These are phyloP conservation scores for Alnus rubra DNA, from an alignment of 306 rosid species.

Conservation along the genomic window DNA sequence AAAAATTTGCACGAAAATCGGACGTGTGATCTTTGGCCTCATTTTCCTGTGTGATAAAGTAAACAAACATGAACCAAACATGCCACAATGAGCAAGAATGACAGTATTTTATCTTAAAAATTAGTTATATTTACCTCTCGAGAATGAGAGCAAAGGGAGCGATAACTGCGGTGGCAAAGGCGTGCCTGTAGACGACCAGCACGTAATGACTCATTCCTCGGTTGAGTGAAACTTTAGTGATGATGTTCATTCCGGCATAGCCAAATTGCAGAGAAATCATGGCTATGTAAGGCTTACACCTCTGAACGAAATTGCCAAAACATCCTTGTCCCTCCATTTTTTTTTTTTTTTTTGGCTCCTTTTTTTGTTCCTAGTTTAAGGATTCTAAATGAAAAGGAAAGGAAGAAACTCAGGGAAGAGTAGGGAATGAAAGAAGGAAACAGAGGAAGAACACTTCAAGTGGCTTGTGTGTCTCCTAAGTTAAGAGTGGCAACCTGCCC, in stretches of 20 bases:
- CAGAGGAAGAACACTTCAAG: conserved; percentile 51
- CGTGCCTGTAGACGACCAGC: conserved; percentile 86
- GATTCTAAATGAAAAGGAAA: background rate
- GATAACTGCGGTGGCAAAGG: conserved; percentile 80
- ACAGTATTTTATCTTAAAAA: background rate
- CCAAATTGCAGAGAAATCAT: conserved; percentile 87
- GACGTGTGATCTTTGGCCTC: conserved; percentile 77
- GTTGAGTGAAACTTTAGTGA: conserved; percentile 80
- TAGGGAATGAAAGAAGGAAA: background rate
- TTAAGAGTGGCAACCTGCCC: conserved; percentile 18
- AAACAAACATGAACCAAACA: conserved; percentile 21
- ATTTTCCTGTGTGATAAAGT: conserved; percentile 54
- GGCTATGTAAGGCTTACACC: conserved; percentile 83
- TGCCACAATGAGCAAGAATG: background rate
- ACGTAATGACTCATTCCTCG: conserved; percentile 93
- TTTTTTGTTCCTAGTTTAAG: conserved; percentile 4
- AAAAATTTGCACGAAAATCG: conserved; percentile 66
- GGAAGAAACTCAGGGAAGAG: background rate
- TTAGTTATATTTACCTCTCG: conserved; percentile 54
- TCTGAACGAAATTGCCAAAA: conserved; percentile 37
- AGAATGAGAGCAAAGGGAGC: conserved; percentile 94
- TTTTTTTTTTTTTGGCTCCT: conserved; percentile 28
- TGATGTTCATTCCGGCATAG: conserved; percentile 92
- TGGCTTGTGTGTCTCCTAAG: conserved; percentile 52
- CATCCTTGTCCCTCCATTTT: conserved; percentile 49